Conservation (phyloP, 495 filamentous ascomycete genomes). For the Penicillium samsonianum region DNA sequence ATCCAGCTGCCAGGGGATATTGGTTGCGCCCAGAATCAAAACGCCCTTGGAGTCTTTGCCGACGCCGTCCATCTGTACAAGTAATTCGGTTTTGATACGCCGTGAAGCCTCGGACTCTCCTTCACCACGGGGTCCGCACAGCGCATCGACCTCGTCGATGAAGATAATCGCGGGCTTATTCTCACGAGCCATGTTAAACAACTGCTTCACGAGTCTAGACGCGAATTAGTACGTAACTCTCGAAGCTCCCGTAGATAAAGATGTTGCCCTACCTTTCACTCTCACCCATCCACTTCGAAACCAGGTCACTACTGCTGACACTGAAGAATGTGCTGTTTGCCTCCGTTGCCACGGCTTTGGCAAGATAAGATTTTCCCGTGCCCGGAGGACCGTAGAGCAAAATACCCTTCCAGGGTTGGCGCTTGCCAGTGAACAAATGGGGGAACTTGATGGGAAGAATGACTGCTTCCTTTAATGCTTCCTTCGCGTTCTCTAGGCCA, state of each 20-base stretch:
- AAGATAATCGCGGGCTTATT: constrained; percentile 99
- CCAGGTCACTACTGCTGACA: constrained; percentile 93
- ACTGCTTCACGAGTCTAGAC: constrained; percentile 85
- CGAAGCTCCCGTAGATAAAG: neutral
- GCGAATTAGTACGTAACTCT: neutral
- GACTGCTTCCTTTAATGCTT: constrained; percentile 96
- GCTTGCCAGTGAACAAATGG: constrained; percentile 93
- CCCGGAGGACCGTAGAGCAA: constrained; percentile 94
- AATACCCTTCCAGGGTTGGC: constrained; percentile 98
- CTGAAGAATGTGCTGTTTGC: constrained; percentile 99
- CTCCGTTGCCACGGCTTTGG: constrained; percentile 96
- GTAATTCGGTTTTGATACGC: constrained; percentile 96
- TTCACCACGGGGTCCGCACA: constrained; percentile 94
- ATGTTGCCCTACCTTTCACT: constrained; percentile 72
- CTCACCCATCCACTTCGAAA: constrained; percentile 99
- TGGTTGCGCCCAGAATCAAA: constrained; percentile 93
- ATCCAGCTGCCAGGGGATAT: constrained; percentile 99
- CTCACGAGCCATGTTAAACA: constrained; percentile 97
- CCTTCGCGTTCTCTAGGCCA: constrained; percentile 92
- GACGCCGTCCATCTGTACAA: constrained; percentile 99
- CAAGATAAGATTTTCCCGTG: constrained; percentile 95
- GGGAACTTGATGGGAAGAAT: constrained; percentile 98
- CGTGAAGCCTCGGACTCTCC: constrained; percentile 96
- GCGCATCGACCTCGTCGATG: constrained; percentile 97
- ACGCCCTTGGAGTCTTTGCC: constrained; percentile 93